A percentile compares a stretch with the other conserved stretches of the same genome.
phyloP scores from a whole-genome alignment of 129 eudicot genomes.

The Saussurea involucrata region DNA sequence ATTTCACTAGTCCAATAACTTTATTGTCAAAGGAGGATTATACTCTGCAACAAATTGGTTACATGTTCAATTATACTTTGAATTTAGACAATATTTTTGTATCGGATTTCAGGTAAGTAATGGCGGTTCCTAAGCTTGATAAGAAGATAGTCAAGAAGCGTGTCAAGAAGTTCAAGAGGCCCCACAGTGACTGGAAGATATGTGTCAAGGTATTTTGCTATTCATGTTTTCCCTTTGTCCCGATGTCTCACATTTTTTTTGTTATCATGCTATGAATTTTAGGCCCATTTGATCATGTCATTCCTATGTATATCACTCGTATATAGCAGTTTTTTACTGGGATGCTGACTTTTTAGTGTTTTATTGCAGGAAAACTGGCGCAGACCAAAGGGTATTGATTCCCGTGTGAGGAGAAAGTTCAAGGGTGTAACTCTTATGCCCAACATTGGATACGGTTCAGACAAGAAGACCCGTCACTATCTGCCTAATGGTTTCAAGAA shows the following conservation, averaged over 20 bases:
- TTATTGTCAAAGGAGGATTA: background rate
- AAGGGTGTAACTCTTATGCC: constrained; percentile 75
- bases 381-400: constrained; percentile 82
- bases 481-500: constrained; percentile 82
- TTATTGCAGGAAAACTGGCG: constrained; percentile 56
- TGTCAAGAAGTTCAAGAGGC: constrained; percentile 87
- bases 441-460: constrained; percentile 73
- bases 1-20: background rate
- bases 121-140: constrained; percentile 78
- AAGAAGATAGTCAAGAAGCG: constrained; percentile 92
- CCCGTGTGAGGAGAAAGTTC: constrained; percentile 75
- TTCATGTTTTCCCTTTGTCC: background rate
- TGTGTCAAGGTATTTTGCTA: constrained; percentile 54
- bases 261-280: background rate
- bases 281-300: background rate
- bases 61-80: background rate
- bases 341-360: background rate
- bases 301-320: background rate
- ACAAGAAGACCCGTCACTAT: constrained; percentile 73
- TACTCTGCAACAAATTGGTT: background rate
- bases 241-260: background rate
- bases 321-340: background rate
- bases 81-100: background rate
- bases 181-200: constrained; percentile 65
- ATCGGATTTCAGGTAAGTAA: constrained; percentile 20